Evolutionary conservation across 2,329 filamentous ascomycete genomes (phyloP), one percentile per base, ranked within the genome.

Genomic region (Cytospora schulzeri): DNA sequence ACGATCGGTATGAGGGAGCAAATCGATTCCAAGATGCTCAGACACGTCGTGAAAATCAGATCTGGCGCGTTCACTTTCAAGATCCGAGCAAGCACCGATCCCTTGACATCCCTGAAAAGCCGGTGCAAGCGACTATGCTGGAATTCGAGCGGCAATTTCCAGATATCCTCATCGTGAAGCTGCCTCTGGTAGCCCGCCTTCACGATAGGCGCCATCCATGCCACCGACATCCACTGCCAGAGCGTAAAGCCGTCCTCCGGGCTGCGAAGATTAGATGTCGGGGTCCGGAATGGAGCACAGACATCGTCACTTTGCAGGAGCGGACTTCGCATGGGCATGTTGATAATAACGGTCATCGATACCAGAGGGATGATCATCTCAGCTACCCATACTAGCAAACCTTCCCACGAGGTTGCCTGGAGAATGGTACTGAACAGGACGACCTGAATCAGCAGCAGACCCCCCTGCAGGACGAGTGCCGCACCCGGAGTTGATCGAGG

Each of bases 161-260:
- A 97, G 2, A 97, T 90, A 72, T 97, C 92, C 45, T 89, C 84
- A 48, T 93, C 88, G 41, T 92, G 79, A 11, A 97, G 79, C 69
- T 92, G 89, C 50, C 87, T 81, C 33, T 80, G 78, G 51, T 81
- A 84, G 1, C 89, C 91, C 28, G 87, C 76, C 1, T 80, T 78
- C 15, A 96, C 92, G 8, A 96, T 77, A 0, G 92, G 89, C 0
- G 81, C 80, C 77, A 96, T 89, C 93, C 93, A 97, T 0, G 86
- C 91, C 31, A 96, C 89, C 7, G 86, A 89, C 85, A 94, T 90
- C 77, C 92, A 97, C 69, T 93, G 90, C 84, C 91, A 93, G 0
- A 93, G 79, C 0, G 84, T 90, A 28, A 96, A 74, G 68, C 90
- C 87, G 70, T 97, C 93, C 74, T 97, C 93, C 0, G 93, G 89